phyloP scores from a whole-genome alignment of 2,329 filamentous ascomycete genomes.

The Immersiporthe knoxdaviesiana region DNA sequence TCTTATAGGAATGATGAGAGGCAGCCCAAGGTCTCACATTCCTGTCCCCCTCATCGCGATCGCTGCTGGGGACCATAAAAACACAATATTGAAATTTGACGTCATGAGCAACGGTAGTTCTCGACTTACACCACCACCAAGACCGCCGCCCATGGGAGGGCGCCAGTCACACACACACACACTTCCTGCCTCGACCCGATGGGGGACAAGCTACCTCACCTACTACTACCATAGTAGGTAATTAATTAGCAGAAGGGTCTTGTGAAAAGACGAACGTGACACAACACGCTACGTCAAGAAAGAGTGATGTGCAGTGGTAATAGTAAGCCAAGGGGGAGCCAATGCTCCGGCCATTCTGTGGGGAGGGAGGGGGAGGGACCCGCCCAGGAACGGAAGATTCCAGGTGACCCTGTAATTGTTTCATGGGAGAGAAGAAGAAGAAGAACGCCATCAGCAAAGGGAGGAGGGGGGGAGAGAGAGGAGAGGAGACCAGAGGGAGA shows the following conservation, averaged over 20 bases:
- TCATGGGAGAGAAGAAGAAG: background rate
- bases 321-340: background rate
- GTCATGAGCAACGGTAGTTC: background rate
- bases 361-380: no score
- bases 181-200: background rate
- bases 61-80: background rate
- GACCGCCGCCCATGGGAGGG: no score
- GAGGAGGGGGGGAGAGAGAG: background rate
- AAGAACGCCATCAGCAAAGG: background rate
- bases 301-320: background rate
- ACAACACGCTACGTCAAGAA: background rate
- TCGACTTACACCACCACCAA: background rate
- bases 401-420: background rate
- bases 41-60: background rate
- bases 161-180: no score
- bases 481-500: no score
- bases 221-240: background rate
- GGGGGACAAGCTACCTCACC: background rate
- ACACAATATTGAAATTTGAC: constrained; percentile 2
- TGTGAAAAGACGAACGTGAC: background rate
- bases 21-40: background rate
- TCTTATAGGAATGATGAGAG: constrained; percentile 7
- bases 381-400: background rate
- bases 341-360: background rate
- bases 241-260: background rate